Evolutionary conservation across 495 filamentous ascomycete genomes (phyloP), one percentile per base, ranked within the genome.

Genomic region (Daldinia loculata): DNA sequence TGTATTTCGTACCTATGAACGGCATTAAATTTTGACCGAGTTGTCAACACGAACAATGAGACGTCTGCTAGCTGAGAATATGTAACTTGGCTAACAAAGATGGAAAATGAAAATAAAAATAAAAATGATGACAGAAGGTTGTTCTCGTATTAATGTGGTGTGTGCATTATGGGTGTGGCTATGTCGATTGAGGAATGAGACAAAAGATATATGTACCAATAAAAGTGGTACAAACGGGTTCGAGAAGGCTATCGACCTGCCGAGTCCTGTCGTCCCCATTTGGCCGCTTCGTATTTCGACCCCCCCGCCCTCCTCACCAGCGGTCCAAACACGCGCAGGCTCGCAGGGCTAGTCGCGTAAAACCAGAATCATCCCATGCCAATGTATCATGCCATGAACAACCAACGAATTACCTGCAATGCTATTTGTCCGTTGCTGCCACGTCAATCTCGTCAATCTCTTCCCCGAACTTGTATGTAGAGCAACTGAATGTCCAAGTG

Each of bases 291-390:
- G 71, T 74, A 74, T 74, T 74, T 48, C 34, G 43, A 22, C n/a
- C 24, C 57, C 56, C 39, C 70, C 65, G 57, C 61, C 57, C 56
- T 41, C 57, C 50, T 55, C 30, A 67, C 66, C 66, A 63, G 39
- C 36, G 12, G 29, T 12, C 32, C 15, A 53, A 30, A 72, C 61
- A 55, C 62, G 52, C 51, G 29, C 27, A 22, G 50, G 48, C 41
- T 66, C 55, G 52, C 64, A 72, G 64, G 60, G 32, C 61, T 67
- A 74, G 59, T 56, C 56, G 61, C 63, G 61, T 64, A 66, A 71
- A 69, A 76, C 69, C 71, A 71, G 64, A 74, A 63, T 65, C 62
- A 64, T 67, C 61, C 62, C 60, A 76, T 76, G 67, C 71, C 51
- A 61, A 60, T 70, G 66, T 55, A 65, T 74, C 74, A 73, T 66